Evolutionary conservation across 208 protist species (phyloP).

Genomic region (Sergeia podlipaevii): DNA sequence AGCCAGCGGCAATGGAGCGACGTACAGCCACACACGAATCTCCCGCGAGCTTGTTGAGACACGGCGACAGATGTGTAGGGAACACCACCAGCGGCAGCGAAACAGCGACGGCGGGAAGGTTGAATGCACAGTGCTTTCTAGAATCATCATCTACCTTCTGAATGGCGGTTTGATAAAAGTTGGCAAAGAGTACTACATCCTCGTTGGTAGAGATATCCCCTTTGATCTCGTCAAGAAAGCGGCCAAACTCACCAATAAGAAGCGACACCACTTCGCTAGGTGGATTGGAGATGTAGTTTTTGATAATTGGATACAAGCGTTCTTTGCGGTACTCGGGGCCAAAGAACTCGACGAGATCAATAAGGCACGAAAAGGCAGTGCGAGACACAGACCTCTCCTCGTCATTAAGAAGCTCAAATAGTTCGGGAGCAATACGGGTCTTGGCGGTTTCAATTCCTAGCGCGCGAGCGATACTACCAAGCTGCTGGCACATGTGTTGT

Average conservation of each 20-base stretch:
- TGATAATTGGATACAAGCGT: slow-evolving; percentile 87
- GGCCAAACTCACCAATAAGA: slow-evolving; percentile 82
- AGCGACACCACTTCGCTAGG: slow-evolving; percentile 81
- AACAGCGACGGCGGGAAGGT: slow-evolving; percentile 84
- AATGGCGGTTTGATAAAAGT: slow-evolving; percentile 68
- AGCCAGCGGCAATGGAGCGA: slow-evolving; percentile 63
- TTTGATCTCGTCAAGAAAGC: slow-evolving; percentile 85
- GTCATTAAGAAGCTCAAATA: slow-evolving; percentile 90
- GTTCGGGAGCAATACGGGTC: slow-evolving; percentile 61
- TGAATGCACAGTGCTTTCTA: slow-evolving; percentile 81
- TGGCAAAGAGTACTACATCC: slow-evolving; percentile 78
- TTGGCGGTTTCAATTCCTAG: slow-evolving; percentile 80
- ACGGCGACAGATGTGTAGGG: slow-evolving; percentile 50
- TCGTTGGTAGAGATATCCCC: slow-evolving; percentile 73
- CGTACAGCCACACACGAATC: slow-evolving; percentile 55
- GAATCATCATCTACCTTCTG: slow-evolving; percentile 57
- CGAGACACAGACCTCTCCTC: slow-evolving; percentile 84
- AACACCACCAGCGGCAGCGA: slow-evolving; percentile 81
- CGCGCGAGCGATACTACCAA: slow-evolving; percentile 70
- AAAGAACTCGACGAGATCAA: slow-evolving; percentile 91
- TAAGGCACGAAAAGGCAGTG: slow-evolving; percentile 83
- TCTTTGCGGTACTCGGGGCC: slow-evolving; percentile 76
- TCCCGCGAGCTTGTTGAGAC: slow-evolving; percentile 50
- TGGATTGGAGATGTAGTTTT: slow-evolving; percentile 76
- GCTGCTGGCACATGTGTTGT: slow-evolving; percentile 78